phyloP scores from a whole-genome alignment of 179 eudicot species.

The Amaranthus tricolor region DNA sequence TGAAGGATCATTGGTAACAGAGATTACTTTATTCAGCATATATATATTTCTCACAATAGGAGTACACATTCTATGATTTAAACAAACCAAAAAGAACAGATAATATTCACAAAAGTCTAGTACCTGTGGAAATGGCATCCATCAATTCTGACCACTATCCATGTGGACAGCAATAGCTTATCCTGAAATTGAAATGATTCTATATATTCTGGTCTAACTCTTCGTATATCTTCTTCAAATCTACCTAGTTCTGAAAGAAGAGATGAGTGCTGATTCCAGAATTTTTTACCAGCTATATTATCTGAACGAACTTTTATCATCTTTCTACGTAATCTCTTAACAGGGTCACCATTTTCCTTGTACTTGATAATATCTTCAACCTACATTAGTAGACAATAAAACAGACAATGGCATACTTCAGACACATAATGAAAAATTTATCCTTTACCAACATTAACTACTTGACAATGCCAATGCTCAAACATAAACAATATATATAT shows the following conservation, averaged over 20 bases:
- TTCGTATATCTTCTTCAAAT: constrained; percentile 49
- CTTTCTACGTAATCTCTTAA: constrained; percentile 57
- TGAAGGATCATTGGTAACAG: too few relatives aligned
- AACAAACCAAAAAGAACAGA: not conserved
- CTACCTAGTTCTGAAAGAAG: constrained; percentile 60
- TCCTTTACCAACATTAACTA: not conserved
- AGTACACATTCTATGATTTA: not conserved
- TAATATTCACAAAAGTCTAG: constrained; percentile 4
- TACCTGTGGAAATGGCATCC: constrained; percentile 92
- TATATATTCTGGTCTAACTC: constrained; percentile 54
- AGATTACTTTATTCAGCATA: too few relatives aligned
- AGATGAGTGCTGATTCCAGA: constrained; percentile 64
- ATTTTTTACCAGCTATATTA: constrained; percentile 59
- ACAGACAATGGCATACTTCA: not conserved
- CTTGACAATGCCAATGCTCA: not conserved
- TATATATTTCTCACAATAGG: not conserved
- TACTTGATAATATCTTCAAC: constrained; percentile 69
- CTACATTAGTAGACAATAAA: constrained; percentile 29
- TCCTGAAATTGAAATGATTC: constrained; percentile 58
- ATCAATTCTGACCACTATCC: constrained; percentile 92
- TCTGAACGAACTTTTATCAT: constrained; percentile 49
- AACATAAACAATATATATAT: not conserved
- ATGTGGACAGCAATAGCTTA: constrained; percentile 62
- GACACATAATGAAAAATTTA: not conserved
- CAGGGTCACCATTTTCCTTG: constrained; percentile 50